phyloP scores from a whole-genome alignment of 208 protist species.

The Wallacemonas rigidus region DNA sequence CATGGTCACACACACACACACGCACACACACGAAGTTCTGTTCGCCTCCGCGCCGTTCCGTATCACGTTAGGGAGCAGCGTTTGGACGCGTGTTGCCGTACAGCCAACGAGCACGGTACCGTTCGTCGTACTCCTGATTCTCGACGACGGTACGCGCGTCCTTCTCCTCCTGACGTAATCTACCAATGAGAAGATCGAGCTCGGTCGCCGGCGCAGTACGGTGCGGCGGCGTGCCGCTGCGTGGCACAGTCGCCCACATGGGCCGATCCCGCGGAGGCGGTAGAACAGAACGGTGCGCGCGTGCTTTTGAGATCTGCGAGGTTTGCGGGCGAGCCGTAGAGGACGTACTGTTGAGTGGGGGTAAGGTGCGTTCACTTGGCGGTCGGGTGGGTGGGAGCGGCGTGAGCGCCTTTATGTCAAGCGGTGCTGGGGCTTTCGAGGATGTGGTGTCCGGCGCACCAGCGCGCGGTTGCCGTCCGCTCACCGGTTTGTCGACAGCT shows the following conservation, averaged over 20 bases:
- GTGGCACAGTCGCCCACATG: background rate
- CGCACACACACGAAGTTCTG: too few species aligned
- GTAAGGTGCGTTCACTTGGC: slow-evolving; percentile 18
- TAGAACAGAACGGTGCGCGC: background rate
- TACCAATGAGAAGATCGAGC: background rate
- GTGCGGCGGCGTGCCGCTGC: background rate
- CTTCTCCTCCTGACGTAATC: slow-evolving; percentile 7
- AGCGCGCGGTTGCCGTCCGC: background rate
- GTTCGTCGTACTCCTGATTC: slow-evolving; percentile 12
- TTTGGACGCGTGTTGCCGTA: background rate
- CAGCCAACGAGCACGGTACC: slow-evolving; percentile 4
- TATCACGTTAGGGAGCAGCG: background rate
- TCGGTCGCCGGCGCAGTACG: background rate
- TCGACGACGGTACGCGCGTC: background rate
- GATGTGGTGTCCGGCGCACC: background rate
- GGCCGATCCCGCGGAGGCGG: background rate
- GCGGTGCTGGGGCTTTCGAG: background rate
- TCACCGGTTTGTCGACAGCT: background rate
- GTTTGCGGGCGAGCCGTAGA: background rate
- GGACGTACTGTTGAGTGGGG: background rate
- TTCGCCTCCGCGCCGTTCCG: background rate
- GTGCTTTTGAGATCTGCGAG: background rate
- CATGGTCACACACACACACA: too few species aligned
- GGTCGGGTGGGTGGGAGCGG: slow-evolving; percentile 14
- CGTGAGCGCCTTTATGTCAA: slow-evolving; percentile 9